Percentiles rank a stretch among this genome's conserved stretches.
Conservation (phyloP, 345 rosid genomes). For the Syzygium oleosum region DNA sequence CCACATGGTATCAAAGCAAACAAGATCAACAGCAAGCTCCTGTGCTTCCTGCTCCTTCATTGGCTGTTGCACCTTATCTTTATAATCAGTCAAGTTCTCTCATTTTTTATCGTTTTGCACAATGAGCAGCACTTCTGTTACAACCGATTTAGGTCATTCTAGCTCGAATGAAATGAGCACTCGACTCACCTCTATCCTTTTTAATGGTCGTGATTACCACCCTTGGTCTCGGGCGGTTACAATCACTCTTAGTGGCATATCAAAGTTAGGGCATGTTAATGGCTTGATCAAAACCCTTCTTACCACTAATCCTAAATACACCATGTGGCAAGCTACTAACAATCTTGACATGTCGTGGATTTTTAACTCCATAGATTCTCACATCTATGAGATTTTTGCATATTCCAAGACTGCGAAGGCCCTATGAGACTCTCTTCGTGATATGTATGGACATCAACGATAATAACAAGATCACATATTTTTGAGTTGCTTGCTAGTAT, state of each 20-base stretch:
- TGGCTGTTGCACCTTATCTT: neutral
- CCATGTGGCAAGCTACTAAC: neutral
- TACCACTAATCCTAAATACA: neutral
- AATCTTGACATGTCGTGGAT: neutral
- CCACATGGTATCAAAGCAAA: neutral
- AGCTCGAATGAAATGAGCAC: neutral
- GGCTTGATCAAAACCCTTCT: neutral
- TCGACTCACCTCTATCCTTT: neutral
- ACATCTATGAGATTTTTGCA: neutral
- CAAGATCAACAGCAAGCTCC: neutral
- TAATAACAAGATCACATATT: neutral
- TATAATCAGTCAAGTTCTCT: neutral
- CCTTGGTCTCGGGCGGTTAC: neutral
- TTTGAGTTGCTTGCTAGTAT: neutral
- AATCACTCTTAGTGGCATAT: neutral
- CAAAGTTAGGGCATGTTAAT: neutral
- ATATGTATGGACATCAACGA: neutral
- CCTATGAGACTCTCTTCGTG: rapidly evolving
- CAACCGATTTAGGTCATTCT: neutral
- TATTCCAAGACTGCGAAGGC: neutral
- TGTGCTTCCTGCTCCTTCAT: neutral
- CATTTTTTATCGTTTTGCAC: neutral
- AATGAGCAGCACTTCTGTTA: neutral
- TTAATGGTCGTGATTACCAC: neutral
- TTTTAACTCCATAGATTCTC: neutral